Evolutionary conservation across 2,329 filamentous ascomycete genomes (phyloP).

Genomic region (Ophiocordyceps camponoti-floridani): DNA sequence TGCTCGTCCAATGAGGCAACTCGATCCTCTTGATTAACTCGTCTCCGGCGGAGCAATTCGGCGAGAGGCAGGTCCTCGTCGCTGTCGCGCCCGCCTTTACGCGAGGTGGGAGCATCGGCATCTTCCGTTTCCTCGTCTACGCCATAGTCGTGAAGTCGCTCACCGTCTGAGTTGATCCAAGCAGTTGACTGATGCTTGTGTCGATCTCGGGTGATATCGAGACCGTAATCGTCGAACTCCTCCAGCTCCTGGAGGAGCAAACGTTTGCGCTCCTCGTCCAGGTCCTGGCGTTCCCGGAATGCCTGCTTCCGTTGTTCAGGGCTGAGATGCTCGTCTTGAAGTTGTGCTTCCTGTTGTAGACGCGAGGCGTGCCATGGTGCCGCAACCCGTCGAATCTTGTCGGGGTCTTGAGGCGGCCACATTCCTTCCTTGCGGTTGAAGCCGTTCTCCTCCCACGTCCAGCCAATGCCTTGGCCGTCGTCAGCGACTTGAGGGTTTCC

Average conservation of each 20-base stretch:
- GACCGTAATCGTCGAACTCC: constrained; percentile 39
- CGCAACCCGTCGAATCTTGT: constrained; percentile 31
- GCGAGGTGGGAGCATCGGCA: constrained; percentile 6
- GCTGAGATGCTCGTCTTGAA: constrained; percentile 16
- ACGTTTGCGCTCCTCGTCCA: constrained; percentile 22
- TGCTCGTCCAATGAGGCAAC: constrained; percentile 7
- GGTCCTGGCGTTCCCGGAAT: constrained; percentile 30
- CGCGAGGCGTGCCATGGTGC: constrained; percentile 18
- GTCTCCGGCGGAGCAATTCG: constrained; percentile 43
- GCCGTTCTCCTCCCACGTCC: constrained; percentile 58
- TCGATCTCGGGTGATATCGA: constrained; percentile 16
- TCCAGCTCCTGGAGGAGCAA: constrained; percentile 30
- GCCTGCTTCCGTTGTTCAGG: constrained; percentile 28
- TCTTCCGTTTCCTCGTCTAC: constrained; percentile 58
- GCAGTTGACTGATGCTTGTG: constrained; percentile 19
- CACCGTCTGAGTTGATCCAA: constrained; percentile 63
- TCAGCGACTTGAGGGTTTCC: constrained; percentile 25
- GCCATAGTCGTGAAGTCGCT: constrained; percentile 57
- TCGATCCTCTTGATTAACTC: constrained; percentile 9
- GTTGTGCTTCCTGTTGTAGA: constrained; percentile 14
- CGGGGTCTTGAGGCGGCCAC: constrained; percentile 48
- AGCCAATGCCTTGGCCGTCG: constrained; percentile 23
- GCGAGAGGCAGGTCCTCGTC: constrained; percentile 44
- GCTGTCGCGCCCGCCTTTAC: constrained; percentile 17
- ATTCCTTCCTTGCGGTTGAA: constrained; percentile 46